phyloP scores from a whole-genome alignment of 2,329 filamentous ascomycete genomes.

The Alternaria ventricosa region DNA sequence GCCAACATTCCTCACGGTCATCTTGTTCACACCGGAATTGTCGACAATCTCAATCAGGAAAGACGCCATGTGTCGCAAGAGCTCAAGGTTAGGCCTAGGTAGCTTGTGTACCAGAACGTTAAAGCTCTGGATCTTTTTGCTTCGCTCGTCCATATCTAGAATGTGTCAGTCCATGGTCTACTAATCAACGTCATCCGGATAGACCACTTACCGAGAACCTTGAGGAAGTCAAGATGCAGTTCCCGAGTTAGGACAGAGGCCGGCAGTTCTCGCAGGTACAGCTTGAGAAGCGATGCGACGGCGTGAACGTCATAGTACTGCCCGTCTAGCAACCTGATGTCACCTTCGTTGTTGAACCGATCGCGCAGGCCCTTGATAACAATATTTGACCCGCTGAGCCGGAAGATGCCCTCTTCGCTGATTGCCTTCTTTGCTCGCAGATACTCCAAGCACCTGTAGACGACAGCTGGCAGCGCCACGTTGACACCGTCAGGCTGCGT shows the following conservation, averaged over 20 bases:
- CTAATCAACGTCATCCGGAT: neutral
- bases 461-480: constrained; percentile 84
- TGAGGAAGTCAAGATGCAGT: constrained; percentile 85
- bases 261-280: constrained; percentile 91
- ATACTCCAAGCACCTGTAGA: constrained; percentile 95
- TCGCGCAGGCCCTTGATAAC: constrained; percentile 91
- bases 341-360: constrained; percentile 90
- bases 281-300: constrained; percentile 89
- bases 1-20: constrained; percentile 94
- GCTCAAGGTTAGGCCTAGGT: constrained; percentile 78
- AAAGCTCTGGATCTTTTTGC: constrained; percentile 78
- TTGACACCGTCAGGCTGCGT: constrained; percentile 75
- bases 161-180: constrained; percentile 25
- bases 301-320: constrained; percentile 96
- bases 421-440: constrained; percentile 81
- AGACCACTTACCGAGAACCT: constrained; percentile 66
- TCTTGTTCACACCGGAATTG: constrained; percentile 90
- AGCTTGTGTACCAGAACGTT: constrained; percentile 80
- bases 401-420: constrained; percentile 92
- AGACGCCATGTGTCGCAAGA: constrained; percentile 83
- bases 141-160: constrained; percentile 72
- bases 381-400: constrained; percentile 93
- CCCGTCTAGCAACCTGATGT: constrained; percentile 85
- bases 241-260: constrained; percentile 90
- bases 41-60: constrained; percentile 94